Base-by-base conservation (phyloP, 23 red algal species). In the Cyanidiococcus yangmingshanensis region DNA sequence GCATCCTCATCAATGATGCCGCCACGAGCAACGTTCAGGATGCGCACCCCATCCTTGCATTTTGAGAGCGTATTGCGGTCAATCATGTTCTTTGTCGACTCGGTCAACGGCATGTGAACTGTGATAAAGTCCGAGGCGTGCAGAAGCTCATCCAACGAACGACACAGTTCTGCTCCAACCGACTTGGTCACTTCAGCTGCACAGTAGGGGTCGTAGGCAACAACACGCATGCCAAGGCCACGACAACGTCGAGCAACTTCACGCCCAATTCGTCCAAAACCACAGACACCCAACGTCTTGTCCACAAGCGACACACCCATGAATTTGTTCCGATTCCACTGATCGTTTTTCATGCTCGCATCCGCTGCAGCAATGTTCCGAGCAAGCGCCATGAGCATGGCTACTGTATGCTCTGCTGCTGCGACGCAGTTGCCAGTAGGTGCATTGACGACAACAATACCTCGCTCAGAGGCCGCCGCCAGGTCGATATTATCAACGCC, bases 401-500 rank as follows among this genome's bases (percentile, higher is more conserved):
- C 94, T 38, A 98, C 87, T 27, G 94, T 82, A 68, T 98, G 94
- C 80, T 98, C 94, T 25, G 94, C 94, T 40, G 94, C 94, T 26
- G 94, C 94, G 41, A 98, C 74, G 75, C 94, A 98, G 75, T 98
- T 98, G 40, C 94, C 94, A 0, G 94, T 98, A 1, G 94, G 94
- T 30, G 94, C 94, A 38, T 98, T 98, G 34, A 98, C 94, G 38
- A 98, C 94, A 12, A 98, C 77, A 50, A 98, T 85, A 39, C 94
- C 94, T 34, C 87, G 82, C 59, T 98, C 94, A 1, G 94, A 88
- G 7, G 94, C 94, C 59, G 94, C 85, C 79, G 80, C 78, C 37
- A 98, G 86, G 85, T 91, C 89, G 76, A 98, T 91, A 76, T 98
- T 98, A 57, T 98, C 94, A 30, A 98, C 94, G 39, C 94, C 94